Conservation (phyloP, 2,329 filamentous ascomycete species). For the Epicoccum nigrum region DNA sequence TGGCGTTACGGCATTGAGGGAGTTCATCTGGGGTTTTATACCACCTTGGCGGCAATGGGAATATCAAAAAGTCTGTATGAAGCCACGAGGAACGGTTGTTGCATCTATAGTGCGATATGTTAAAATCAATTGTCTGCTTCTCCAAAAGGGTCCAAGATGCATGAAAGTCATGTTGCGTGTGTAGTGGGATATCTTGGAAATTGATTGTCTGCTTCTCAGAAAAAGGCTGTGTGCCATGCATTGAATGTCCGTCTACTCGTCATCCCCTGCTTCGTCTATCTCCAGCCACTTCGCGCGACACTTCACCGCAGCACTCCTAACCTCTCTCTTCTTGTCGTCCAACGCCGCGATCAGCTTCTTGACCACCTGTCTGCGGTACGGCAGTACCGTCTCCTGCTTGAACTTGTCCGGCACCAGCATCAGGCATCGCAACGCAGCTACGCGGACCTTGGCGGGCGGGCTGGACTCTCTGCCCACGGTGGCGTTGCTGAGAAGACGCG, state of each 20-base stretch:
- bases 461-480: conserved; percentile 24
- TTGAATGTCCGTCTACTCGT: conserved; percentile 38
- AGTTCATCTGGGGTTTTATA: conserved; percentile 30
- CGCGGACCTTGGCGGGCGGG: conserved; percentile 52
- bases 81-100: conserved; percentile 1
- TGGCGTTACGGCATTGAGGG: conserved; percentile 28
- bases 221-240: no score
- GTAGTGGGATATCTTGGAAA: conserved; percentile 8
- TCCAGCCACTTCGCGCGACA: conserved; percentile 66
- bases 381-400: conserved; percentile 59
- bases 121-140: neutral
- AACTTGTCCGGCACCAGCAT: conserved; percentile 55
- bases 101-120: conserved; percentile 1
- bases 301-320: conserved; percentile 67
- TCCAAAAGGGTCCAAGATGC: no score
- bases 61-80: conserved; percentile 16
- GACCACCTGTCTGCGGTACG: conserved; percentile 63
- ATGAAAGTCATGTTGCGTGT: no score
- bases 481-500: conserved; percentile 59
- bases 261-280: conserved; percentile 65
- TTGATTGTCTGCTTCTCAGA: no score
- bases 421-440: conserved; percentile 56
- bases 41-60: conserved; percentile 24
- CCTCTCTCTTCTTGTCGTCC: conserved; percentile 68
- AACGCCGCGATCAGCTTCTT: conserved; percentile 60